These are phyloP conservation scores for Neofusicoccum ribis DNA, from an alignment of 2,329 filamentous ascomycete genomes.

Conservation along the genomic window DNA sequence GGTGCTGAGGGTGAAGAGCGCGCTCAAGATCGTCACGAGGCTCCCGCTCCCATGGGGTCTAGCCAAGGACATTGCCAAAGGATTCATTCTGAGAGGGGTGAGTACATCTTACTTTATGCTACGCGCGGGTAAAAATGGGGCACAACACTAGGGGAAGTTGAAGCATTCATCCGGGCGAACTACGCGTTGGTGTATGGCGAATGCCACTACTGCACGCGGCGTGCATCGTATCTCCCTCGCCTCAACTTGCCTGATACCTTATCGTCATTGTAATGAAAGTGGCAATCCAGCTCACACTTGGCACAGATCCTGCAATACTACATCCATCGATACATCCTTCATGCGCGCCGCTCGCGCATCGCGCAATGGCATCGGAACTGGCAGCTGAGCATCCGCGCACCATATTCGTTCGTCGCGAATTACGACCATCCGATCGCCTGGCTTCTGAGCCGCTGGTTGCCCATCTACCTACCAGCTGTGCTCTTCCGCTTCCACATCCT, in stretches of 20 bases:
- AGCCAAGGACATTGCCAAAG: conserved; percentile 54
- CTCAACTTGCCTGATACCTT: neutral
- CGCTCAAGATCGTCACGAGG: conserved; percentile 61
- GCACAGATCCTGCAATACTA: conserved; percentile 66
- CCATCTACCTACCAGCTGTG: conserved; percentile 65
- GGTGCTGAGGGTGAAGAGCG: conserved; percentile 54
- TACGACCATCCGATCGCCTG: conserved; percentile 69
- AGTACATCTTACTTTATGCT: conserved; percentile 23
- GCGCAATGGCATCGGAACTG: conserved; percentile 50
- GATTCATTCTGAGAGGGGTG: conserved; percentile 59
- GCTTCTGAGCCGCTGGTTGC: conserved; percentile 63
- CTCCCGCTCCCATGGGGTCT: conserved; percentile 65
- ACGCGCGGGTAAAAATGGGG: neutral
- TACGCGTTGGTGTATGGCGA: neutral
- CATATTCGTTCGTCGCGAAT: conserved; percentile 58
- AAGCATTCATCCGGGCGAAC: neutral
- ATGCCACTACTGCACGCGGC: too few species aligned
- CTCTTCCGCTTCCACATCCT: conserved; percentile 69
- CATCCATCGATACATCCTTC: conserved; percentile 70
- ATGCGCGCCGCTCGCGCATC: conserved; percentile 44
- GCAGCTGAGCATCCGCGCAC: conserved; percentile 49
- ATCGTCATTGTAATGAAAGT: neutral
- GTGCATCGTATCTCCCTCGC: neutral
- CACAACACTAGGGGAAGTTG: neutral
- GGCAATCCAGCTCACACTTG: neutral